Conservation (phyloP, 2,329 filamentous ascomycete species). For the Calonectria naviculata region DNA sequence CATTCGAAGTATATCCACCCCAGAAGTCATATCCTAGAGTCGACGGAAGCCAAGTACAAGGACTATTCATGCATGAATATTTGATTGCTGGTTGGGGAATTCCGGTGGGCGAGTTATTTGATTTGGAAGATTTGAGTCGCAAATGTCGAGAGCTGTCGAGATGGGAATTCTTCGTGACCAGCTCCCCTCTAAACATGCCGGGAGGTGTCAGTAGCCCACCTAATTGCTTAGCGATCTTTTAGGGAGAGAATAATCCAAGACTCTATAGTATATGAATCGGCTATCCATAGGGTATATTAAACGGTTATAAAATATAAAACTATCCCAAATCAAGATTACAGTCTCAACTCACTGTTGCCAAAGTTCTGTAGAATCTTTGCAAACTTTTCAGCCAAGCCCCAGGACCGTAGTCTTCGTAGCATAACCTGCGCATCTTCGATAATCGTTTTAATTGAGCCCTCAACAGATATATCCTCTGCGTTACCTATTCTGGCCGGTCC, state of each 20-base stretch:
- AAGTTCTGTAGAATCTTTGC: slow-evolving; percentile 37
- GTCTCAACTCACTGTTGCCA: not conserved
- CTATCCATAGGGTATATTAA: no score
- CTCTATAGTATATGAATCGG: no score
- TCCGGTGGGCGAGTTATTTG: slow-evolving; percentile 49
- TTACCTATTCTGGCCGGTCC: slow-evolving; percentile 40
- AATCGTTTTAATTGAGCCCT: slow-evolving; percentile 28
- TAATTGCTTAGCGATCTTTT: slow-evolving; percentile 57
- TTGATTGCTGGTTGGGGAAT: slow-evolving; percentile 59
- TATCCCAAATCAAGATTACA: no score
- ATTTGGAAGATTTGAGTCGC: slow-evolving; percentile 47
- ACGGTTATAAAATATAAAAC: not conserved
- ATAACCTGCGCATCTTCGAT: slow-evolving; percentile 38
- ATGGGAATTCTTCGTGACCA: slow-evolving; percentile 60
- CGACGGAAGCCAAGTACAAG: slow-evolving; percentile 22
- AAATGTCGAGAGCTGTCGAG: slow-evolving; percentile 62
- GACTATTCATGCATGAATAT: slow-evolving; percentile 55
- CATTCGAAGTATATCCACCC: slow-evolving; percentile 60
- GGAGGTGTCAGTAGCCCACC: slow-evolving; percentile 58
- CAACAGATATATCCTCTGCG: slow-evolving; percentile 31
- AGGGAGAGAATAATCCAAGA: not conserved
- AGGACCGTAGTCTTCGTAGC: slow-evolving; percentile 36
- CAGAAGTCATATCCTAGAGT: slow-evolving; percentile 43
- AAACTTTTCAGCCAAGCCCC: slow-evolving; percentile 45
- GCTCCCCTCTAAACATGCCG: slow-evolving; percentile 57